Evolutionary conservation across 2,329 filamentous ascomycete species (phyloP).

Genomic region (Scedosporium aurantiacum): DNA sequence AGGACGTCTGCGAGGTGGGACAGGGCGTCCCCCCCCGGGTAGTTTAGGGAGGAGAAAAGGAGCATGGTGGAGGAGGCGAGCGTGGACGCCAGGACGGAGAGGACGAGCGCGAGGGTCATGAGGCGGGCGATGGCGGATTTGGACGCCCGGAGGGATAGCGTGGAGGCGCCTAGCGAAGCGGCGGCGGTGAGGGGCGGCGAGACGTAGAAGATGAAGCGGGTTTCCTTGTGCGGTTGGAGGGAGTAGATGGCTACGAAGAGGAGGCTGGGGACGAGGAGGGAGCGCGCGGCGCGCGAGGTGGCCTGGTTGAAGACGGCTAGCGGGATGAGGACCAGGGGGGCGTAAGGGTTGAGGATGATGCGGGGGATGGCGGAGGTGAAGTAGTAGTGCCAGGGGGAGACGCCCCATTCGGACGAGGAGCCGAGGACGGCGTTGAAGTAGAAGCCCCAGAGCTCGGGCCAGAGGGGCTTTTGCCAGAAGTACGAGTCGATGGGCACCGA

Average conservation of each 20-base stretch:
- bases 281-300: conserved; percentile 29
- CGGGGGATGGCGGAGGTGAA: conserved; percentile 71
- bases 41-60: conserved; percentile 76
- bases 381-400: conserved; percentile 78
- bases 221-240: conserved; percentile 87
- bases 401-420: conserved; percentile 78
- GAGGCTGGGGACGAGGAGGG: conserved; percentile 54
- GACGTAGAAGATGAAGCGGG: conserved; percentile 85
- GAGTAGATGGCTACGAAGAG: conserved; percentile 74
- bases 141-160: conserved; percentile 53
- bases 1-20: conserved; percentile 31
- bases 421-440: conserved; percentile 83
- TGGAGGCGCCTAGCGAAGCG: conserved; percentile 62
- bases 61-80: conserved; percentile 56
- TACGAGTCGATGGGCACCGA: conserved; percentile 78
- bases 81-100: conserved; percentile 51
- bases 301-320: conserved; percentile 38
- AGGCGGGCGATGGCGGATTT: conserved; percentile 35
- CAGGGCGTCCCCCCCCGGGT: conserved; percentile 80
- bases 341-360: conserved; percentile 70
- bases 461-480: conserved; percentile 81
- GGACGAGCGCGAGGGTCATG: conserved; percentile 36
- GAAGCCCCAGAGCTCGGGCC: conserved; percentile 86
- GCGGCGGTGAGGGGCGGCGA: conserved; percentile 71
- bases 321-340: conserved; percentile 42